A percentile compares a stretch with the other conserved stretches of the same genome.
These are phyloP conservation scores for Starmerella bacillaris DNA, from an alignment of 805 yeast species.

Conservation along the genomic window DNA sequence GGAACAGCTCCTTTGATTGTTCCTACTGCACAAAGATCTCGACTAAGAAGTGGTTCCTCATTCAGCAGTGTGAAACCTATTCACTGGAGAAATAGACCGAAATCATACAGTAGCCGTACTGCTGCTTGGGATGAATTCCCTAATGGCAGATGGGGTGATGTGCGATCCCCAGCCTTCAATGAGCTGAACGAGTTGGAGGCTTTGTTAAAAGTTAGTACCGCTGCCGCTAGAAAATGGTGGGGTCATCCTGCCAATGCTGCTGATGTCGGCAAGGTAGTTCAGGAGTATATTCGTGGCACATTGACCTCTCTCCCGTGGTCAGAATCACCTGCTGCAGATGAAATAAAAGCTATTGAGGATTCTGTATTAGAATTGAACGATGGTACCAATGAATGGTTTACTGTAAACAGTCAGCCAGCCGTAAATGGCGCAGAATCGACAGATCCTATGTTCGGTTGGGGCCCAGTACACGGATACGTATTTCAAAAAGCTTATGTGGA, in stretches of 20 bases:
- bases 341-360: constrained; percentile 43
- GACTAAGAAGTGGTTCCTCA: constrained; percentile 9
- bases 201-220: constrained; percentile 56
- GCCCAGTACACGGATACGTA: constrained; percentile 80
- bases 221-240: constrained; percentile 73
- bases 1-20: constrained; percentile 7
- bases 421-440: constrained; percentile 60
- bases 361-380: constrained; percentile 47
- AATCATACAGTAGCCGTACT: constrained; percentile 74
- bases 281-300: constrained; percentile 53
- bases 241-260: constrained; percentile 47
- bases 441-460: constrained; percentile 77
- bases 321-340: constrained; percentile 71
- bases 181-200: constrained; percentile 70
- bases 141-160: constrained; percentile 97
- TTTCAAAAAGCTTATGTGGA: constrained; percentile 90
- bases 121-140: constrained; percentile 97
- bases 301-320: constrained; percentile 80
- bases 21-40: constrained; percentile 19
- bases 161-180: constrained; percentile 93
- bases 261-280: constrained; percentile 48
- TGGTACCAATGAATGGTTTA: constrained; percentile 40
- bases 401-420: constrained; percentile 89
- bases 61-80: constrained; percentile 54
- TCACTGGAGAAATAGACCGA: constrained; percentile 88